phyloP scores from a whole-genome alignment of 257 asterid species.

The Rauvolfia tetraphylla region DNA sequence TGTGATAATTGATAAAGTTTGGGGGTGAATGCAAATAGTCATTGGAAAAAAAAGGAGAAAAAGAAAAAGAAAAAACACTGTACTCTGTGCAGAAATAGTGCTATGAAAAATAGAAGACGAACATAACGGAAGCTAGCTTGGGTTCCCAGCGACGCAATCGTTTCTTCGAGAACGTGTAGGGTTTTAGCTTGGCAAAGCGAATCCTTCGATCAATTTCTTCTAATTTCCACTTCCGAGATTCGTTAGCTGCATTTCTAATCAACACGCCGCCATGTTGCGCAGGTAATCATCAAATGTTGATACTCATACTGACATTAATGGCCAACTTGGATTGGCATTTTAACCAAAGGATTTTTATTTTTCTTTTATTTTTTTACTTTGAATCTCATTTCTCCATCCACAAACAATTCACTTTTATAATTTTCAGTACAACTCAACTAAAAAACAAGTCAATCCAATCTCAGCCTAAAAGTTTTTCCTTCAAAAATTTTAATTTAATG shows the following conservation, averaged over 20 bases:
- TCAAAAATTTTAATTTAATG: not conserved
- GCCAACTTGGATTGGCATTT: too few species aligned
- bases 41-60: too few species aligned
- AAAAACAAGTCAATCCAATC: too few species aligned
- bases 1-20: too few species aligned
- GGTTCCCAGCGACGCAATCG: constrained; percentile 12
- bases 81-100: not conserved
- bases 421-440: too few species aligned
- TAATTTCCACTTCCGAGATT: not conserved
- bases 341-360: too few species aligned
- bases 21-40: too few species aligned
- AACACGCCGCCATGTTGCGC: constrained; percentile 16
- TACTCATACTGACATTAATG: not conserved
- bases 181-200: not conserved
- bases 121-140: constrained; percentile 1
- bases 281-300: constrained; percentile 11
- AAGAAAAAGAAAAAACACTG: too few species aligned
- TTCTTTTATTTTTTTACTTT: too few species aligned
- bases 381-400: too few species aligned
- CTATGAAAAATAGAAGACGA: not conserved
- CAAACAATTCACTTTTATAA: too few species aligned
- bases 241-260: constrained; percentile 10
- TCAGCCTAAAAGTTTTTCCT: not conserved
- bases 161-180: not conserved
- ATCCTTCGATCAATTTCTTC: constrained; percentile 5